Conservation (phyloP, 2,329 filamentous ascomycete genomes). For the Clonostachys rhizophaga region DNA sequence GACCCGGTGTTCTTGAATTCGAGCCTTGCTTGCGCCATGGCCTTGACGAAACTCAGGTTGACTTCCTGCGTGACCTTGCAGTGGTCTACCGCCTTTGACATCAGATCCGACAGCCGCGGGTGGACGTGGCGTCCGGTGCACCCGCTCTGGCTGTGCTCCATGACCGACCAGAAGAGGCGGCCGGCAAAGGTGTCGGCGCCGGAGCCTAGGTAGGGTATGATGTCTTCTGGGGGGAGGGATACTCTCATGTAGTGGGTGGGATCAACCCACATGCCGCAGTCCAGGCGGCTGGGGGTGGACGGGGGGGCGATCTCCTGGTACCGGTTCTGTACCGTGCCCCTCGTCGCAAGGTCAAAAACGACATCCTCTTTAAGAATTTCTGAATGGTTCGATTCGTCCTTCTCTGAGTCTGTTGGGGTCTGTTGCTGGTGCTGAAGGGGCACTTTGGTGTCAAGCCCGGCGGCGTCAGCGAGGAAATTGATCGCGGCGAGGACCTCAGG, state of each 20-base stretch:
- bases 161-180: constrained; percentile 8
- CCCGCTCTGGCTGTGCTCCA: constrained; percentile 4
- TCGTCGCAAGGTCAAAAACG: too few relatives aligned
- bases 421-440: not conserved
- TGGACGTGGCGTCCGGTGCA: constrained; percentile 1
- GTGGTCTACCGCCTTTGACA: constrained; percentile 4
- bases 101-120: not conserved
- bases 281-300: not conserved
- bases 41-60: constrained; percentile 3
- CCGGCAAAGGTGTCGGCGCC: constrained; percentile 6
- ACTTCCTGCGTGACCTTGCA: constrained; percentile 3
- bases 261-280: constrained; percentile 6
- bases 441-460: constrained; percentile 2
- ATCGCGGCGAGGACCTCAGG: constrained; percentile 4
- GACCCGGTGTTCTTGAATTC: constrained; percentile 6
- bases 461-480: constrained; percentile 1
- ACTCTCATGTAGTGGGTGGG: constrained; percentile 6
- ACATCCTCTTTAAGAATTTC: too few relatives aligned
- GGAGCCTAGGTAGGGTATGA: constrained; percentile 7
- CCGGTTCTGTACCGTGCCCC: too few relatives aligned
- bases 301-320: not conserved
- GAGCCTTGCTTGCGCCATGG: constrained; percentile 7
- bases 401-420: too few relatives aligned
- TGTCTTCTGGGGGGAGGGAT: constrained; percentile 8
- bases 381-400: too few relatives aligned